A percentile compares a stretch with the other conserved stretches of the same genome.
Evolutionary conservation across 176 grass and related monocot species (phyloP).

Genomic region (Musa schizocarpa): DNA sequence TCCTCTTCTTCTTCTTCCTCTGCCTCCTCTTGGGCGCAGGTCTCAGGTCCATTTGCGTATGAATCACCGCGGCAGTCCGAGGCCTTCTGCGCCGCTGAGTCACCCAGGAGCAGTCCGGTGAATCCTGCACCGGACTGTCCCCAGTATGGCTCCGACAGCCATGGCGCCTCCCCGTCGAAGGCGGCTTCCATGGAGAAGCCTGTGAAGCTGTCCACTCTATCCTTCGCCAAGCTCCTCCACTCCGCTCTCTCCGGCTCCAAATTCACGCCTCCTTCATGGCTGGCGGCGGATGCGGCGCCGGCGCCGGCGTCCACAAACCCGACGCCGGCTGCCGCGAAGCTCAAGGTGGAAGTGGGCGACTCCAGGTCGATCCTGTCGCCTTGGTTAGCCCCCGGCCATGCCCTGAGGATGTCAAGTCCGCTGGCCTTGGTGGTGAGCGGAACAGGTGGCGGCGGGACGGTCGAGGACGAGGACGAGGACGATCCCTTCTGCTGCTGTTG

Average conservation of each 20-base stretch:
- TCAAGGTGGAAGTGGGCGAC: slow-evolving; percentile 84
- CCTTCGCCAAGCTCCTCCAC: slow-evolving; percentile 53
- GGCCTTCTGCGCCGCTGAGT: slow-evolving; percentile 34
- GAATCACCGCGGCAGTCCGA: slow-evolving; percentile 69
- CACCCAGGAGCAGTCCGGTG: slow-evolving; percentile 57
- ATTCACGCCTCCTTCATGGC: slow-evolving; percentile 20
- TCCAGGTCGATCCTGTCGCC: slow-evolving; percentile 48
- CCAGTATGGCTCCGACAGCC: slow-evolving; percentile 32
- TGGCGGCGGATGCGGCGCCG: slow-evolving; percentile 26
- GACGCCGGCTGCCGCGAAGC: slow-evolving; percentile 39
- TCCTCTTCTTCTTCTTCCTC: slow-evolving; percentile 25
- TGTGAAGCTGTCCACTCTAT: slow-evolving; percentile 21
- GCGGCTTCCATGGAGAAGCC: not conserved
- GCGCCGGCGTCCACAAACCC: slow-evolving; percentile 23
- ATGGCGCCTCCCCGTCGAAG: slow-evolving; percentile 29
- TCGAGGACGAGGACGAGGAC: slow-evolving; percentile 17
- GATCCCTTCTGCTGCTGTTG: not conserved
- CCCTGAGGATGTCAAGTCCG: slow-evolving; percentile 40
- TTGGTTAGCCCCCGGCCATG: slow-evolving; percentile 28
- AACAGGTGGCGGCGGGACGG: slow-evolving; percentile 7
- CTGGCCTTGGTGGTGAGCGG: slow-evolving; percentile 16
- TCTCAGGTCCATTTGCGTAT: slow-evolving; percentile 30
- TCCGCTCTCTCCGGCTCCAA: slow-evolving; percentile 33
- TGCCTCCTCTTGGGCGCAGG: slow-evolving; percentile 24
- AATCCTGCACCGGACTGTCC: slow-evolving; percentile 32